These are phyloP conservation scores for Naganishia liquefaciens DNA, from an alignment of 1,284 basidiomycete genomes.

Conservation along the genomic window DNA sequence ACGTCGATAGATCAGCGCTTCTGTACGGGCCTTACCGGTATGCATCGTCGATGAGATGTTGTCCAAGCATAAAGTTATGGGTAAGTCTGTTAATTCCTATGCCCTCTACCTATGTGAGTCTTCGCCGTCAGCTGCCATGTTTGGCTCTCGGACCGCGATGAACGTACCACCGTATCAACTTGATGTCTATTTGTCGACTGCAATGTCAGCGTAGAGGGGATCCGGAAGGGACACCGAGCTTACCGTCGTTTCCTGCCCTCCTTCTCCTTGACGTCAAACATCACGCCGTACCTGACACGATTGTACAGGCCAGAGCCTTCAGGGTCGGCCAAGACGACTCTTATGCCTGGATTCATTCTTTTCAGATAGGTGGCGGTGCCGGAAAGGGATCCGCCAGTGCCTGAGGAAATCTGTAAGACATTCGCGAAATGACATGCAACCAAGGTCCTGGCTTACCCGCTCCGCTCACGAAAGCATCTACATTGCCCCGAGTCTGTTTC, in stretches of 20 bases:
- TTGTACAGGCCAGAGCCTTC: conserved; percentile 95
- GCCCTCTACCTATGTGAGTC: conserved; percentile 47
- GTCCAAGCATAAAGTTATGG: conserved; percentile 77
- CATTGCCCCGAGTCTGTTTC: conserved; percentile 78
- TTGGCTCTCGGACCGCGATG: not conserved
- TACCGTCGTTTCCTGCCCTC: conserved; percentile 87
- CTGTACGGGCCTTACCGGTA: conserved; percentile 63
- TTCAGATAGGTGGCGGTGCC: conserved; percentile 80
- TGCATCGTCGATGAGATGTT: conserved; percentile 80
- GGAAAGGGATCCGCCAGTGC: conserved; percentile 92
- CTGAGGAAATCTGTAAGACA: conserved; percentile 48
- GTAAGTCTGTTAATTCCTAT: conserved; percentile 69
- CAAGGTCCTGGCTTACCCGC: conserved; percentile 77
- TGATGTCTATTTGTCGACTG: conserved; percentile 42
- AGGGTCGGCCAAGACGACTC: conserved; percentile 84
- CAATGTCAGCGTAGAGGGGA: not conserved
- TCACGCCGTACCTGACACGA: conserved; percentile 89
- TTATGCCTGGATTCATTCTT: conserved; percentile 55
- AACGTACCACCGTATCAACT: conserved; percentile 84
- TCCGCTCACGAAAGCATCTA: conserved; percentile 90
- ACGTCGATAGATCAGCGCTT: not conserved
- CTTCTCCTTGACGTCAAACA: conserved; percentile 87
- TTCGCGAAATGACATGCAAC: no score
- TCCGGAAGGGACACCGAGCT: not conserved
- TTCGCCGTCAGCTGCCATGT: conserved; percentile 10